These are phyloP conservation scores for Termitomyces sp. DNA, from an alignment of 768 basidiomycete genomes.

Conservation along the genomic window DNA sequence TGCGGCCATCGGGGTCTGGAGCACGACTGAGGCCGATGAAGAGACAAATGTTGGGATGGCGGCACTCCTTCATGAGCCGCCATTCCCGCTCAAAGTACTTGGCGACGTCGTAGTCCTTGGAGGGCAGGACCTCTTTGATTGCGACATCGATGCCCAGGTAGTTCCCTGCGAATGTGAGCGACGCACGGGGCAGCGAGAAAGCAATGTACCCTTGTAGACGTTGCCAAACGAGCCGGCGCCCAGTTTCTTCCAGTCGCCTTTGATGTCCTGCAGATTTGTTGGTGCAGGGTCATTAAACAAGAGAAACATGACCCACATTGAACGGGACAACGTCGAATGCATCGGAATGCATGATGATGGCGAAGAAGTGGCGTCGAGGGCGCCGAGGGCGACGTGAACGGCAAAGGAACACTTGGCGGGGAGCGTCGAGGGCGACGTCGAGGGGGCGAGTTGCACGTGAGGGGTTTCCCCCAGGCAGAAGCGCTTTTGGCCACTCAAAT, in stretches of 20 bases:
- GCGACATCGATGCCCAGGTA: conserved; percentile 97
- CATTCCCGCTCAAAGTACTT: conserved; percentile 99
- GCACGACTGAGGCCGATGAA: conserved; percentile 88
- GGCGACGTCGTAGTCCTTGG: conserved; percentile 85
- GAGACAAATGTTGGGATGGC: conserved; percentile 90
- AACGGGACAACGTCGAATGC: conserved; percentile 87
- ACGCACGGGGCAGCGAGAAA: background rate
- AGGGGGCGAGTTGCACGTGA: too few relatives aligned
- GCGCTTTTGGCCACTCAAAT: too few relatives aligned
- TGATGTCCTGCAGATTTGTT: conserved; percentile 59
- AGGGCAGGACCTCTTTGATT: conserved; percentile 93
- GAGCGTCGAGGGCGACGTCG: too few relatives aligned
- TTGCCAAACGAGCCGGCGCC: conserved; percentile 93
- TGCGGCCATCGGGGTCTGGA: conserved; percentile 72
- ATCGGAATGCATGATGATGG: conserved; percentile 26
- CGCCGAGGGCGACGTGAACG: too few relatives aligned
- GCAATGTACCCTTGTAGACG: conserved; percentile 71
- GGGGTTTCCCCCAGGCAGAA: too few relatives aligned
- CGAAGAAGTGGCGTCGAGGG: too few relatives aligned
- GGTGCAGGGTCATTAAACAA: background rate
- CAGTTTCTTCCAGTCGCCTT: conserved; percentile 82
- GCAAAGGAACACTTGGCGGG: too few relatives aligned
- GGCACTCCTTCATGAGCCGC: conserved; percentile 93
- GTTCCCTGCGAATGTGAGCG: conserved; percentile 39
- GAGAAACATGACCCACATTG: conserved; percentile 45